Evolutionary conservation across 2,329 filamentous ascomycete species (phyloP).

Genomic region (Alternaria sp.): DNA sequence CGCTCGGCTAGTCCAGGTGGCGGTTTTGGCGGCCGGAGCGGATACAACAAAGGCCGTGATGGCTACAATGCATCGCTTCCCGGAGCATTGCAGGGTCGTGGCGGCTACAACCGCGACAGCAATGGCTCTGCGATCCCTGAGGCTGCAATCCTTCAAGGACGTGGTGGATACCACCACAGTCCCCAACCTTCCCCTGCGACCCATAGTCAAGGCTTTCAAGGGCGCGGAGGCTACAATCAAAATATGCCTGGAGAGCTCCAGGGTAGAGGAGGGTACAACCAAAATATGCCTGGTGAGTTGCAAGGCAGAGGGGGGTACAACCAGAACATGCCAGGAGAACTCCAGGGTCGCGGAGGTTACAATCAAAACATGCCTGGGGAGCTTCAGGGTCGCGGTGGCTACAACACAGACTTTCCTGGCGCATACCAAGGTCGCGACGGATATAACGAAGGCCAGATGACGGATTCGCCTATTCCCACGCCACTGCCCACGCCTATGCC

Average conservation of each 20-base stretch:
- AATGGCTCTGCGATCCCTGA: slow-evolving; percentile 27
- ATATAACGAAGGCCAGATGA: slow-evolving; percentile 37
- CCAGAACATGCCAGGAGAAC: slow-evolving; percentile 30
- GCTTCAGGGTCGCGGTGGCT: slow-evolving; percentile 46
- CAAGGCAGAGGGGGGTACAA: slow-evolving; percentile 43
- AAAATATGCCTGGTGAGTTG: slow-evolving; percentile 39
- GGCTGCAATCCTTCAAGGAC: slow-evolving; percentile 25
- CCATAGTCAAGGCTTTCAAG: slow-evolving; percentile 30
- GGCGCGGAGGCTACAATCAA: slow-evolving; percentile 40
- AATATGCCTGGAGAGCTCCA: slow-evolving; percentile 34
- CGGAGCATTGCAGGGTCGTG: slow-evolving; percentile 38
- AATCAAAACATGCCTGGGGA: slow-evolving; percentile 36
- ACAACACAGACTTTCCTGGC: slow-evolving; percentile 35
- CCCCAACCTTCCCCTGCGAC: slow-evolving; percentile 23
- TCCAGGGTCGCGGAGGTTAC: slow-evolving; percentile 42
- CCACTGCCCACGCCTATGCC: slow-evolving; percentile 29
- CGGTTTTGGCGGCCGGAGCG: slow-evolving; percentile 39
- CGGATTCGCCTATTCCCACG: slow-evolving; percentile 43
- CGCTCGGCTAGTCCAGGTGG: slow-evolving; percentile 42
- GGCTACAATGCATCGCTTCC: slow-evolving; percentile 45
- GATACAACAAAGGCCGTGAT: slow-evolving; percentile 44
- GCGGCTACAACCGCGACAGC: slow-evolving; percentile 35
- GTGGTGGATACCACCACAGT: slow-evolving; percentile 22
- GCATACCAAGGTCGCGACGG: slow-evolving; percentile 42
- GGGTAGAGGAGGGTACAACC: slow-evolving; percentile 43